phyloP scores from a whole-genome alignment of 768 basidiomycete genomes.

The Tulasnella sp. region DNA sequence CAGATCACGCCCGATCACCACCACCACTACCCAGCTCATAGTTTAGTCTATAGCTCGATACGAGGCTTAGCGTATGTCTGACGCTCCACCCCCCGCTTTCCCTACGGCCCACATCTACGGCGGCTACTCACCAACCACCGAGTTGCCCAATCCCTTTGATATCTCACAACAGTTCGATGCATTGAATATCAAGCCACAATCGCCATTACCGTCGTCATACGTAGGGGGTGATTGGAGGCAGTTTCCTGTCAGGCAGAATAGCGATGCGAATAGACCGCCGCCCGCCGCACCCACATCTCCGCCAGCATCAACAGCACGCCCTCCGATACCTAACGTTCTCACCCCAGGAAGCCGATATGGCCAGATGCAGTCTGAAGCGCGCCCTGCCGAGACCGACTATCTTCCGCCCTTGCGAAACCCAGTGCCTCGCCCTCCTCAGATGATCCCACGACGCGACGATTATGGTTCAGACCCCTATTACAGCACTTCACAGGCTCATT shows the following conservation, averaged over 20 bases:
- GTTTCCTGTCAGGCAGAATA: background rate
- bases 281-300: slow-evolving; percentile 3
- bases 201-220: too few species aligned
- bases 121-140: background rate
- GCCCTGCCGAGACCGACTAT: background rate
- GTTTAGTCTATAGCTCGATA: too few species aligned
- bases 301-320: background rate
- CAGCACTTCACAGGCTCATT: background rate
- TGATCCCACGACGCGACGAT: background rate
- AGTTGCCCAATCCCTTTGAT: background rate
- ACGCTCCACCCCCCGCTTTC: background rate
- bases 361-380: background rate
- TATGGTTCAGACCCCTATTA: background rate
- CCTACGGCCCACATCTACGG: background rate
- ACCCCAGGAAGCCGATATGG: slow-evolving; percentile 4
- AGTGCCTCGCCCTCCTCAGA: slow-evolving; percentile 3
- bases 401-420: slow-evolving; percentile 11
- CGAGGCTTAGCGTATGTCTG: too few species aligned
- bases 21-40: background rate
- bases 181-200: background rate
- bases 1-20: too few species aligned
- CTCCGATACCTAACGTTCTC: background rate
- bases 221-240: too few species aligned
- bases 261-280: background rate
- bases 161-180: background rate